These are phyloP conservation scores for Daldinia decipiens DNA, from an alignment of 495 filamentous ascomycete species.

Conservation along the genomic window DNA sequence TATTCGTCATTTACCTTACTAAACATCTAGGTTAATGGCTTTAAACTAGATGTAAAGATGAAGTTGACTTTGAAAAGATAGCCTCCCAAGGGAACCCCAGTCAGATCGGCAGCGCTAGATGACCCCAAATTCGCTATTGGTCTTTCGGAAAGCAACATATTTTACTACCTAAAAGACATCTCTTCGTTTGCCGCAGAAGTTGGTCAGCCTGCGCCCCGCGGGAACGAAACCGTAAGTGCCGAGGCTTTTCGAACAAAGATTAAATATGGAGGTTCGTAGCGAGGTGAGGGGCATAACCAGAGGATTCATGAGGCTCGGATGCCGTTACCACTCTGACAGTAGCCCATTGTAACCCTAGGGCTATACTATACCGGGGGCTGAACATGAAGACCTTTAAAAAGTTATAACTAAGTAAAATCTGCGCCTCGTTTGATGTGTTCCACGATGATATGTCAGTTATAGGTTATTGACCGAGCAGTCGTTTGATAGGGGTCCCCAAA, in stretches of 20 bases:
- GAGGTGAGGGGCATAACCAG: constrained; percentile 15
- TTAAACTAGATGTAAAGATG: constrained; percentile 12
- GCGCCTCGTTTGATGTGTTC: constrained; percentile 37
- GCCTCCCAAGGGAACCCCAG: constrained; percentile 21
- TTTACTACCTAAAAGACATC: neutral
- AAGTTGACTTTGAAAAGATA: constrained; percentile 14
- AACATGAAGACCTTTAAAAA: constrained; percentile 3
- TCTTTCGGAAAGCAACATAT: constrained; percentile 12
- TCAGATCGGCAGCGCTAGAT: constrained; percentile 37
- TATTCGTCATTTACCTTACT: constrained; percentile 1
- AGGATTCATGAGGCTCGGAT: constrained; percentile 38
- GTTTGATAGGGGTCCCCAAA: constrained; percentile 7
- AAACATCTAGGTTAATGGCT: neutral
- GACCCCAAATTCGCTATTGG: constrained; percentile 19
- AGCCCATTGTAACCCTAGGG: constrained; percentile 28
- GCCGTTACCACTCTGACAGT: constrained; percentile 25
- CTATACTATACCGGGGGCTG: constrained; percentile 25
- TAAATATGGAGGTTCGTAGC: constrained; percentile 6
- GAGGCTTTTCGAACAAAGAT: constrained; percentile 16
- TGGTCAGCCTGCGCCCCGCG: constrained; percentile 20
- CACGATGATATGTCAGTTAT: constrained; percentile 4
- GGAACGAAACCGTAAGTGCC: constrained; percentile 14
- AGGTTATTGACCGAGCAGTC: constrained; percentile 11
- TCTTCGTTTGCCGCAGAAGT: constrained; percentile 18
- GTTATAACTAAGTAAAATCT: constrained; percentile 8